phyloP scores from a whole-genome alignment of 176 grass and related monocot species.

The sorghum (Sorghum bicolor) region Sorghum_bicolor_NCBIv3 NC_012870.2:13068001-13068500 shows the following conservation, averaged over 20 bases:
- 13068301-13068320: constrained; percentile 78
- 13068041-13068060: constrained; percentile 65
- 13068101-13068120: constrained; percentile 50
- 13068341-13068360: constrained; percentile 73
- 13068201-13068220: constrained; percentile 75
- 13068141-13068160: constrained; percentile 60
- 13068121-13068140: constrained; percentile 59
- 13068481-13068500: constrained; percentile 54
- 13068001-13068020: constrained; percentile 46
- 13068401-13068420: constrained; percentile 26
- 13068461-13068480: constrained; percentile 44
- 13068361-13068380: constrained; percentile 60
- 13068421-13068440: constrained; percentile 68
- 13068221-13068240: constrained; percentile 45
- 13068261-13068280: constrained; percentile 59
- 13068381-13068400: constrained; percentile 46
- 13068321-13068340: constrained; percentile 69
- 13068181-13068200: constrained; percentile 80
- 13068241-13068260: constrained; percentile 38
- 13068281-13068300: constrained; percentile 72
- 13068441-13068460: constrained; percentile 78
- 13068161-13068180: constrained; percentile 65
- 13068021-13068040: constrained; percentile 68
- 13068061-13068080: constrained; percentile 70
- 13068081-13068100: constrained; percentile 64